Evolutionary conservation across 1,139 yeast genomes (phyloP).

Genomic region (Candida sanyaensis): DNA sequence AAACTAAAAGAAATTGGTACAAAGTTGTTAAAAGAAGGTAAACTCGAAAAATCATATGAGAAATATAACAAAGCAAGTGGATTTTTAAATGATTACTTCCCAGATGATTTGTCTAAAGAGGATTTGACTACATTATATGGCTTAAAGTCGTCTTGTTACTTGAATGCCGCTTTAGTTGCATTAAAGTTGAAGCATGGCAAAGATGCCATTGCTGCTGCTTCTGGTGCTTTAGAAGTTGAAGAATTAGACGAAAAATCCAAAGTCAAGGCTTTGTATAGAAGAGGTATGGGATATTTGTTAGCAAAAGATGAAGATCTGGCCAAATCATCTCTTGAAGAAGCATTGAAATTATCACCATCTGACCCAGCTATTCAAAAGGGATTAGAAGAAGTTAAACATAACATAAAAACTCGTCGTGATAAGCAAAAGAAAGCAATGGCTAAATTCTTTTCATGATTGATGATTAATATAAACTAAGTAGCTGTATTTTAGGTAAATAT

Average conservation of each 20-base stretch:
- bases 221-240: slow-evolving; percentile 66
- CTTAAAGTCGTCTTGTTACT: slow-evolving; percentile 60
- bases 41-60: slow-evolving; percentile 53
- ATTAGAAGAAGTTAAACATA: slow-evolving; percentile 57
- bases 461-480: too few species aligned
- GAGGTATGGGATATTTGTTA: slow-evolving; percentile 72
- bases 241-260: slow-evolving; percentile 64
- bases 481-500: too few species aligned
- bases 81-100: slow-evolving; percentile 72
- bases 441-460: slow-evolving; percentile 56
- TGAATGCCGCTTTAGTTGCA: slow-evolving; percentile 78
- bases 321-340: slow-evolving; percentile 62
- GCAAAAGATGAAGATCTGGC: slow-evolving; percentile 76
- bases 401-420: slow-evolving; percentile 55
- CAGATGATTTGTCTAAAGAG: slow-evolving; percentile 64
- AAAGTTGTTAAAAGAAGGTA: slow-evolving; percentile 64
- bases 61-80: slow-evolving; percentile 74
- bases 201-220: slow-evolving; percentile 60
- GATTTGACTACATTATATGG: slow-evolving; percentile 50
- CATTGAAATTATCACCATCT: slow-evolving; percentile 63
- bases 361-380: slow-evolving; percentile 78
- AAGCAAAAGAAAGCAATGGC: slow-evolving; percentile 84
- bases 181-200: slow-evolving; percentile 61
- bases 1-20: slow-evolving; percentile 82
- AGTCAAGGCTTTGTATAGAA: slow-evolving; percentile 85